These are phyloP conservation scores for Trametes meyenii DNA, from an alignment of 768 basidiomycete species.

Conservation along the genomic window DNA sequence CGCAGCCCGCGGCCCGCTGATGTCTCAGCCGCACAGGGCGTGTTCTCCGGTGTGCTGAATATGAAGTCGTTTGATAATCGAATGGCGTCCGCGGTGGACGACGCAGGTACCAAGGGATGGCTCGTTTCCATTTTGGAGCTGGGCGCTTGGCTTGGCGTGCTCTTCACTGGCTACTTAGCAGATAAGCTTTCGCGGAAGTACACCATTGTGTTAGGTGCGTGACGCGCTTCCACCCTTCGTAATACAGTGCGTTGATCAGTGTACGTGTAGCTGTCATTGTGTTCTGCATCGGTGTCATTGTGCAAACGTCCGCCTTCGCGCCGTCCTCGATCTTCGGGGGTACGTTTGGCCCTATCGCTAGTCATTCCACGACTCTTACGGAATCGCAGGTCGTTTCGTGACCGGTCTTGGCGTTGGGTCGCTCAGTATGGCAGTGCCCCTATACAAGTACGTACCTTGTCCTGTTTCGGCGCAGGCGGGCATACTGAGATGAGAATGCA, in stretches of 20 bases:
- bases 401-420: slow-evolving; percentile 84
- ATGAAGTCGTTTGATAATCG: slow-evolving; percentile 55
- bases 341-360: slow-evolving; percentile 13
- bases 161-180: slow-evolving; percentile 71
- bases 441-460: slow-evolving; percentile 55
- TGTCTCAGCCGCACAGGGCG: slow-evolving; percentile 48
- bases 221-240: background rate
- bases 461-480: background rate
- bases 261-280: slow-evolving; percentile 28
- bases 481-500: slow-evolving; percentile 11
- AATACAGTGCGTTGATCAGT: background rate
- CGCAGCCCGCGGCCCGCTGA: slow-evolving; percentile 17
- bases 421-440: slow-evolving; percentile 80
- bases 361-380: background rate
- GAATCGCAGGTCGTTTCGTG: slow-evolving; percentile 59
- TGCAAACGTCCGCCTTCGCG: slow-evolving; percentile 62
- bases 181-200: slow-evolving; percentile 77
- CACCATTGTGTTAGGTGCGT: slow-evolving; percentile 60
- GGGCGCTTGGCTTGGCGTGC: slow-evolving; percentile 76
- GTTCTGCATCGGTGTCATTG: slow-evolving; percentile 62
- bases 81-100: slow-evolving; percentile 57
- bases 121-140: slow-evolving; percentile 75
- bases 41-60: slow-evolving; percentile 74
- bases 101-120: slow-evolving; percentile 65
- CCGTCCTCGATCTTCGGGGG: slow-evolving; percentile 71